Evolutionary conservation across 345 rosid genomes (phyloP).

Genomic region (Acer saccharum): DNA sequence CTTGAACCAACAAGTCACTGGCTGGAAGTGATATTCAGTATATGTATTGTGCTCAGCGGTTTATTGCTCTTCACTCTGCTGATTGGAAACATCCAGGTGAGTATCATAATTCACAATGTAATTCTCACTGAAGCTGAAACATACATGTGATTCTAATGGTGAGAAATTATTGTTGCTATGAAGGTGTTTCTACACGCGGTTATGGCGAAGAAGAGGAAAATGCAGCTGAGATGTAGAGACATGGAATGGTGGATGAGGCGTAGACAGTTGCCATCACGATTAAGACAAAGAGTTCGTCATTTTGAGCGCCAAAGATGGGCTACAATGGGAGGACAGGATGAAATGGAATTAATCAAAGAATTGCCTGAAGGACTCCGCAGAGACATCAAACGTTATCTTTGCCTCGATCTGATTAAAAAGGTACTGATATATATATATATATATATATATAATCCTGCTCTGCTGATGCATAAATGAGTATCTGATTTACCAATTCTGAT

Average conservation of each 20-base stretch:
- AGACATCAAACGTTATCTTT: constrained; percentile 59
- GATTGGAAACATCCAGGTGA: constrained; percentile 68
- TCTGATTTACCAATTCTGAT: too few relatives aligned
- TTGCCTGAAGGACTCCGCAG: constrained; percentile 68
- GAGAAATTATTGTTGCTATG: neutral
- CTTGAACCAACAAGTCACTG: constrained; percentile 59
- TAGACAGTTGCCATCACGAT: constrained; percentile 51
- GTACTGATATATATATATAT: constrained; percentile 26
- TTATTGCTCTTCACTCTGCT: constrained; percentile 58
- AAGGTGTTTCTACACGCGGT: constrained; percentile 62
- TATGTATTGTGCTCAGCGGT: constrained; percentile 52
- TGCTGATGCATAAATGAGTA: neutral
- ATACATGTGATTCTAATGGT: neutral
- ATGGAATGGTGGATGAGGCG: constrained; percentile 74
- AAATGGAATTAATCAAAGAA: constrained; percentile 45
- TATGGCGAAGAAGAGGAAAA: constrained; percentile 53
- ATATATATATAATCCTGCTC: too few relatives aligned
- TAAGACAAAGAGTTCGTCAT: constrained; percentile 51
- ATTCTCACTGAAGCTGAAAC: neutral
- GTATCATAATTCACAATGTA: neutral
- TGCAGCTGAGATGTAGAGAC: constrained; percentile 51
- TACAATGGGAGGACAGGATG: constrained; percentile 56
- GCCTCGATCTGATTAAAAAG: constrained; percentile 62
- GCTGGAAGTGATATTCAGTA: constrained; percentile 63
- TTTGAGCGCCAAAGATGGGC: constrained; percentile 54